Evolutionary conservation across 768 basidiomycete genomes (phyloP), one percentile per base, ranked within the genome.

Genomic region (Dioszegia crocea): DNA sequence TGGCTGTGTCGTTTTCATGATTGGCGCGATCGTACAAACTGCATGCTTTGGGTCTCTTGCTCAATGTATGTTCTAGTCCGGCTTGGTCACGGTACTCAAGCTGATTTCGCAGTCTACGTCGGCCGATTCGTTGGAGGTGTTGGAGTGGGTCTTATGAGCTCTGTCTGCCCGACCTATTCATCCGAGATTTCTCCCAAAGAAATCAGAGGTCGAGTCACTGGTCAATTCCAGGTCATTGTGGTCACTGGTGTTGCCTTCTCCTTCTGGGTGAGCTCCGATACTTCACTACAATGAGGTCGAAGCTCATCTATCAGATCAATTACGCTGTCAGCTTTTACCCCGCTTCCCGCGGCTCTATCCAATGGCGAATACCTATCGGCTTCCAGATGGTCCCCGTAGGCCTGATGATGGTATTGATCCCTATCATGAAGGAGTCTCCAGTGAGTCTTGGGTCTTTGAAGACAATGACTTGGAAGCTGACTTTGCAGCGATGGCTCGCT

Each of bases 161-260:
- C 51, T 21, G 62, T 69, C 27, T 85, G 89, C 1, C 91, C 90
- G 4, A 85, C 88, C 0, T 93, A 84, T 70, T 89, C 91, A 21
- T 86, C 88, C 10, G 91, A 93, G 75, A 90, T 89, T 74, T 82
- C 86, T 1, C 91, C 91, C 4, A 92, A 91, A 73, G 82, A 88
- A 21, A 87, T 90, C 5, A 86, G 91, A 61, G 90, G 89, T 29
- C 57, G 61, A 57, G 89, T 92, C 65, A 91, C 89, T 0, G 89
- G 89, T 43, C 70, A 88, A 30, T 91, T 91, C 82, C 90, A 91
- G 74, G 84, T 92, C 75, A 86, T 89, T 83, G 89, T 88, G 21
- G 87, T 88, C 23, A 80, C 84, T 49, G 90, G 89, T 52, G 89
- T 89, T 61, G 89, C 90, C 85, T 80, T 91, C 58, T 88, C 86